Percentiles rank a stretch among this genome's conserved stretches.
These are phyloP conservation scores for Agapanthus africanus DNA, from an alignment of 106 monocot genomes.

Conservation along the genomic window DNA sequence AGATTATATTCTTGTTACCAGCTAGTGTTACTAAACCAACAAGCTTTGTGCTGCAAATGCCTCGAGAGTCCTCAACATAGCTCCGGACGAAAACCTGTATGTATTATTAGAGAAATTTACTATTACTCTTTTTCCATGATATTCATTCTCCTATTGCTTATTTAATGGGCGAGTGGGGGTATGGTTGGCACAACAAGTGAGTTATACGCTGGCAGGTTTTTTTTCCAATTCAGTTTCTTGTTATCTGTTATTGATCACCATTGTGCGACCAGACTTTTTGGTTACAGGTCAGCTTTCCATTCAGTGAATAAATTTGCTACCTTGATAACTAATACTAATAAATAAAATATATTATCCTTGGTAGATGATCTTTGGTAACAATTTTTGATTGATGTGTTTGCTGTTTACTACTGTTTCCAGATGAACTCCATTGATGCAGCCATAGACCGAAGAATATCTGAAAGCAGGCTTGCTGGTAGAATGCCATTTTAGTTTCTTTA, in stretches of 20 bases:
- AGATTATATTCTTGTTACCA: slow-evolving; percentile 30
- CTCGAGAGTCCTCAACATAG: slow-evolving; percentile 37
- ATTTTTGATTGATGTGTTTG: neutral
- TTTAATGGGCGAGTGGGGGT: slow-evolving; percentile 35
- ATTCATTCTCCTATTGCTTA: slow-evolving; percentile 29
- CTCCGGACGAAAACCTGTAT: slow-evolving; percentile 70
- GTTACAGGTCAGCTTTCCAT: slow-evolving; percentile 85
- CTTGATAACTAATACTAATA: slow-evolving; percentile 10
- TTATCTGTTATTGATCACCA: slow-evolving; percentile 58
- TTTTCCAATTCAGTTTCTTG: slow-evolving; percentile 14
- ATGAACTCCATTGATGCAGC: slow-evolving; percentile 94
- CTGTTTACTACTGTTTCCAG: slow-evolving; percentile 30
- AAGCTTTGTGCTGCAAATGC: slow-evolving; percentile 45
- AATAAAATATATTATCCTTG: neutral
- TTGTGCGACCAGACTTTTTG: slow-evolving; percentile 38
- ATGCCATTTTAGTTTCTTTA: slow-evolving; percentile 60
- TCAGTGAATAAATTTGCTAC: slow-evolving; percentile 43
- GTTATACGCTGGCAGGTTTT: slow-evolving; percentile 42
- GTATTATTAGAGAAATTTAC: slow-evolving; percentile 40
- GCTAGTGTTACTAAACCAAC: slow-evolving; percentile 59
- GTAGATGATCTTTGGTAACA: neutral
- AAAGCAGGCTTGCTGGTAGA: slow-evolving; percentile 89
- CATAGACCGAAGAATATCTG: slow-evolving; percentile 89
- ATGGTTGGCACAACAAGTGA: slow-evolving; percentile 41
- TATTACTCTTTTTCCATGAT: slow-evolving; percentile 12